Evolutionary conservation across 257 asterid genomes (phyloP), one percentile per base, ranked within the genome.

Genomic region (Anisodus acutangulus): DNA sequence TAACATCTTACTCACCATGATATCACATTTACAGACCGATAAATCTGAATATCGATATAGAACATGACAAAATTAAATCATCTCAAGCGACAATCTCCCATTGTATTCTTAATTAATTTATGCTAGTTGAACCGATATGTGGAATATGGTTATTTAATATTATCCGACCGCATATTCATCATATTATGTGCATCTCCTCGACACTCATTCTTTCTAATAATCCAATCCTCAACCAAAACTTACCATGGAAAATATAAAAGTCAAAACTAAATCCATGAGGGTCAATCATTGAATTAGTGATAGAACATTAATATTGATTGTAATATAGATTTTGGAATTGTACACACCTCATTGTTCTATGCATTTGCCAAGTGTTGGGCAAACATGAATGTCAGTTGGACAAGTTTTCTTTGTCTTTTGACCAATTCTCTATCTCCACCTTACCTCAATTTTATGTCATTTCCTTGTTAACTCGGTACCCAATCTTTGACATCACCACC

Each of bases 211-310:
- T n/a, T 17, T 59, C 31, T 1, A 31, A 31, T 31, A 31, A 31
- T 31, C 35, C 35, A 1, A 59, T 59, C 66, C 10, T 66, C 10
- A 66, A 66, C 19, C 19, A 35, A 72, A 19, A 47, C 11, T 10
- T 45, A 11, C 6, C n/a, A 45, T 13, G 6, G 16, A 76, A 11
- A 22, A 1, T 76, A 49, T 49, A 51, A 12, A 51, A 22, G 8
- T 49, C 45, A 76, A 76, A 9, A 51, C 15, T 76, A 49, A 49
- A 76, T 47, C 10, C 11, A 12, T 22, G 47, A 11, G 47, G 81
- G 49, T 76, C 45, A 72, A 72, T 76, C 62, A 49, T 49, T 49
- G 81, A 47, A 49, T 51, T 49, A 49, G 63, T 76, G 62, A 76
- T 11, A 1, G 6, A 76, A 16, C 43, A 68, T 35, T 5, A 68